These are phyloP conservation scores for Flaveria bidentis DNA, from an alignment of 129 eudicot species.

Conservation along the genomic window DNA sequence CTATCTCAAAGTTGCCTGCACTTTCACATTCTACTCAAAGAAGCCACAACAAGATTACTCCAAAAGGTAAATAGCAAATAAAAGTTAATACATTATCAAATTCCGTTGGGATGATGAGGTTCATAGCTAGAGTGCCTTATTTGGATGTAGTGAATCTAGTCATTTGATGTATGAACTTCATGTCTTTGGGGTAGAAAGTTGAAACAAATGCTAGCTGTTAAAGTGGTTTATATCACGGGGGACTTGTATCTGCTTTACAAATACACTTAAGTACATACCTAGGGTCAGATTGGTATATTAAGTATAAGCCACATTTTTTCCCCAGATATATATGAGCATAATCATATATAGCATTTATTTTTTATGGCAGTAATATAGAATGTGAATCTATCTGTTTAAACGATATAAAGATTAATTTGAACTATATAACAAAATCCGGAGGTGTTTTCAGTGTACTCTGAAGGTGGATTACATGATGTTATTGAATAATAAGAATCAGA, in stretches of 20 bases:
- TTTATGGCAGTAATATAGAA: neutral
- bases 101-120: neutral
- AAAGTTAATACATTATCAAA: neutral
- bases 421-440: too few relatives aligned
- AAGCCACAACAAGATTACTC: slow-evolving; percentile 46
- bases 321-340: too few relatives aligned
- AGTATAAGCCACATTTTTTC: neutral
- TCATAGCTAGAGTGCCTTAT: neutral
- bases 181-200: neutral
- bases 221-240: neutral
- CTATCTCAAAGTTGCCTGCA: slow-evolving; percentile 60
- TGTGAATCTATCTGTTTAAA: neutral
- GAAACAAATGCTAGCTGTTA: neutral
- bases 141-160: neutral
- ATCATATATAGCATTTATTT: too few relatives aligned
- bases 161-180: neutral
- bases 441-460: too few relatives aligned
- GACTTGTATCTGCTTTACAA: neutral
- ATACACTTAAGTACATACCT: neutral
- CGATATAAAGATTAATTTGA: neutral
- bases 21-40: slow-evolving; percentile 57
- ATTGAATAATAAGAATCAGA: too few relatives aligned
- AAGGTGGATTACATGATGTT: too few relatives aligned
- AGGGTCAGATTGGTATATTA: neutral
- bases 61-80: slow-evolving; percentile 43